Base-by-base conservation (phyloP, 768 basidiomycete genomes). In the Tylopilus felleus region DNA sequence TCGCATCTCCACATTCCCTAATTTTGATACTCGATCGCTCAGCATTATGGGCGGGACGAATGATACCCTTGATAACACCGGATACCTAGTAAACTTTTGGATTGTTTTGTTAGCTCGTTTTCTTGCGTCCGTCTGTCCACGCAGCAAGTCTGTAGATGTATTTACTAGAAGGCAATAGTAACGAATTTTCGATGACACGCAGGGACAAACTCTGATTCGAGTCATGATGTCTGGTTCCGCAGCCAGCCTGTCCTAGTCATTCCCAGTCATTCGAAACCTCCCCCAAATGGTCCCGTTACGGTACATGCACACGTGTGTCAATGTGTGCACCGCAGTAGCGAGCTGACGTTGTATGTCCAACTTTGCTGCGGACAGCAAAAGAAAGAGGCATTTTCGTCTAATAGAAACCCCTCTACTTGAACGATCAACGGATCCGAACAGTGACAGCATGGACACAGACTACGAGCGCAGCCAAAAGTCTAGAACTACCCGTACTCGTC, bases 51-150 rank as follows among this genome's bases (percentile, higher is more conserved):
- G 56, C 51, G n/a, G 41, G 47, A 60, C 47, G 56, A 54, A 23
- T 12, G 45, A 64, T 67, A 67, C 60, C 65, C 65, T 27, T 57
- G 39, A 43, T 43, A 25, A 25, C 16, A 13, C 38, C 21, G 3
- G 39, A 66, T 66, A 64, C 63, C 57, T 19, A 42, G 10, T 57
- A 39, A 51, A 43, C 36, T 38, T 42, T 52, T 16, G 41, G 42
- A 56, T 39, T 57, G 55, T 57, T 54, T 61, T 25, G 27, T 36
- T 62, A 47, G 45, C 51, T 52, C 31, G 4, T 12, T 9, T 16
- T 42, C 35, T 41, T 45, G 12, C 5, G n/a, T 33, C 17, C 22
- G 6, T 27, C 16, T 50, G 12, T 22, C 31, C 27, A 29, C 5
- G 16, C 17, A 33, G 22, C 27, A 41, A 5, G 12, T 47, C 17